A percentile compares a stretch with the other conserved stretches of the same genome.
phyloP scores from a whole-genome alignment of 768 basidiomycete genomes.

The Lactarius evosmus region DNA sequence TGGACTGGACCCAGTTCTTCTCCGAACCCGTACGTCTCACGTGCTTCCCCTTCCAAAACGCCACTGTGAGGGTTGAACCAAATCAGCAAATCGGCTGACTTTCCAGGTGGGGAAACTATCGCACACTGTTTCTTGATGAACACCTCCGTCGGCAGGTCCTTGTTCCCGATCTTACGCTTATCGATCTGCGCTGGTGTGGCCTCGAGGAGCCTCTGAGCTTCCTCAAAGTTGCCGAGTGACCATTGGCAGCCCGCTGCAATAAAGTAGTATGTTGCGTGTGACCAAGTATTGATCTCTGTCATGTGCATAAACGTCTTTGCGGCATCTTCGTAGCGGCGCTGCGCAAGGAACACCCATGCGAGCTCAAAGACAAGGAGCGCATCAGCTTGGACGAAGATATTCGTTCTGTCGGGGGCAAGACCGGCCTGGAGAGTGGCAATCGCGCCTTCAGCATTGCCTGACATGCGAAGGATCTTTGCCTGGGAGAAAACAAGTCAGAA shows the following conservation, averaged over 20 bases:
- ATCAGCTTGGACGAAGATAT: constrained; percentile 68
- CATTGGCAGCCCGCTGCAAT: constrained; percentile 74
- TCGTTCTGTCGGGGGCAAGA: constrained; percentile 48
- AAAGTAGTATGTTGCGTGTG: constrained; percentile 72
- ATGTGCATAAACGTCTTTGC: constrained; percentile 64
- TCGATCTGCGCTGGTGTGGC: constrained; percentile 57
- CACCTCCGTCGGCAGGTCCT: constrained; percentile 69
- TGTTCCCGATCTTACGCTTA: constrained; percentile 60
- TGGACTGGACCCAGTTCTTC: constrained; percentile 47
- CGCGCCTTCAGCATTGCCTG: constrained; percentile 58
- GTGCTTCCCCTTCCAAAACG: constrained; percentile 73
- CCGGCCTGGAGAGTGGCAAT: constrained; percentile 60
- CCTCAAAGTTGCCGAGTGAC: constrained; percentile 50
- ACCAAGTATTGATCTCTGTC: constrained; percentile 71
- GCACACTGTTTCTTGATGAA: constrained; percentile 74
- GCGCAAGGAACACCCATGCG: constrained; percentile 68
- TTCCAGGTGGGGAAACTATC: constrained; percentile 29
- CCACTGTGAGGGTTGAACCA: constrained; percentile 45
- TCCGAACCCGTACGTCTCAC: constrained; percentile 50
- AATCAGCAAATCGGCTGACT: neutral
- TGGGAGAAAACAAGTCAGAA: constrained; percentile 29
- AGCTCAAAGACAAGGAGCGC: constrained; percentile 72
- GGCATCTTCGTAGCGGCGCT: constrained; percentile 62
- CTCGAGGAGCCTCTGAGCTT: constrained; percentile 62
- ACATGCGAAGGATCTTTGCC: constrained; percentile 78